Base-by-base conservation (phyloP, 768 basidiomycete genomes). In the Amanita subjunquillea region DNA sequence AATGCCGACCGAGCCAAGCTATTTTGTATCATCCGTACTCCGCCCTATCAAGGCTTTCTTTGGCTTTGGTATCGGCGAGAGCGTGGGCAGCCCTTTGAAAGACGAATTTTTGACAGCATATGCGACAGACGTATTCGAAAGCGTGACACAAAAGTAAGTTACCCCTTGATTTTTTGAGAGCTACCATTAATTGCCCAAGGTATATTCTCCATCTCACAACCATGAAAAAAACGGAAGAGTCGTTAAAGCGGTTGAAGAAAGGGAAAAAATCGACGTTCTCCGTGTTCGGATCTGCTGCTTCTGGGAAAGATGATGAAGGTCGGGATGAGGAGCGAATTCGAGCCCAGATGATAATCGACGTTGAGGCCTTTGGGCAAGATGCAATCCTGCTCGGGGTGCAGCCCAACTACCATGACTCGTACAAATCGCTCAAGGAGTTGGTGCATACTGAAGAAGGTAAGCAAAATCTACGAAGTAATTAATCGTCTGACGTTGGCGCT, bases 171-270 rank as follows among this genome's bases (percentile, higher is more conserved):
- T 39, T 22, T 17, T 42, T 27, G 54, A 37, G 36, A 47, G 38
- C 25, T 34, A 3, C 40, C 20, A 45, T 30, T 54, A 47, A 40
- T 54, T 44, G 10, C 34, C 37, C 27, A 53, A 91, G 91, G 60
- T 96, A 95, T 65, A 80, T 85, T 10, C 75, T 77, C 52, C 86
- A 90, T 61, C 73, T 98, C 22, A 74, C 82, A 8, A 79, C 81
- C 0, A 91, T 94, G 78, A 88, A 83, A 65, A 95, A 95, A 72
- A 91, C 91, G 6, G 92, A 97, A 57, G 92, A 93, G 62, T 86
- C 90, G 9, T 70, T 98, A 23, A 75, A 85, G 37, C 78, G 88
- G 36, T 74, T 95, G 59, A 92, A 93, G 63, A 95, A 89, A 65
- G 86, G 87, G 41, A 91, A 89, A 61, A 90, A 85, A 58, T 57